Percentiles rank a stretch among this genome's conserved stretches.
Evolutionary conservation across 129 eudicot genomes (phyloP).

Genomic region (Centaurea solstitialis): DNA sequence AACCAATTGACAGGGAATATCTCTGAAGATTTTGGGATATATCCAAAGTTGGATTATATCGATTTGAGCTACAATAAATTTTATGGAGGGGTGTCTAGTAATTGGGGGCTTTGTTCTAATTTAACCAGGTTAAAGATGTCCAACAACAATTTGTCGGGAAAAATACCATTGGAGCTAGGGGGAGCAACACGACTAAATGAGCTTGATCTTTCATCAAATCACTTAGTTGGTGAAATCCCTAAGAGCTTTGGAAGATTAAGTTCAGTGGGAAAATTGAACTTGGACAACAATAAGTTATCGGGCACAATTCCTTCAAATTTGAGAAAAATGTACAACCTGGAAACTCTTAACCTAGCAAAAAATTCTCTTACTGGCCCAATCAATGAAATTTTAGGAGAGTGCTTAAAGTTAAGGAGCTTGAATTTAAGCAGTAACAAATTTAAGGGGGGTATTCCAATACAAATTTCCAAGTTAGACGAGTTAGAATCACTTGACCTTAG

Average conservation of each 20-base stretch:
- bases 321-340: constrained; percentile 20
- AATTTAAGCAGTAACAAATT: constrained; percentile 39
- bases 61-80: constrained; percentile 12
- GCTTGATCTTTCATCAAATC: constrained; percentile 37
- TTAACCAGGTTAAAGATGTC: constrained; percentile 29
- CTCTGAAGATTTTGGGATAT: constrained; percentile 38
- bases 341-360: constrained; percentile 31
- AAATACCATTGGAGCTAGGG: constrained; percentile 28
- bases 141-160: constrained; percentile 40
- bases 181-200: constrained; percentile 14
- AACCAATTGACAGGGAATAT: constrained; percentile 41
- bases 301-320: constrained; percentile 35
- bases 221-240: constrained; percentile 40
- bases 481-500: constrained; percentile 43
- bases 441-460: constrained; percentile 19
- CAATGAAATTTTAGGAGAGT: constrained; percentile 24
- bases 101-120: constrained; percentile 34
- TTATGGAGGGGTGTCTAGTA: constrained; percentile 10
- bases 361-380: constrained; percentile 36
- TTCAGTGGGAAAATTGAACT: constrained; percentile 9
- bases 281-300: constrained; percentile 29
- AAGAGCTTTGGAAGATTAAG: constrained; percentile 16
- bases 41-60: constrained; percentile 34
- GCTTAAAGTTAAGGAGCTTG: constrained; percentile 20
- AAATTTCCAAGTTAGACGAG: constrained; percentile 18